These are phyloP conservation scores for Ceratopteris richardii DNA, from an alignment of 75 land plant species.

Conservation along the genomic window DNA sequence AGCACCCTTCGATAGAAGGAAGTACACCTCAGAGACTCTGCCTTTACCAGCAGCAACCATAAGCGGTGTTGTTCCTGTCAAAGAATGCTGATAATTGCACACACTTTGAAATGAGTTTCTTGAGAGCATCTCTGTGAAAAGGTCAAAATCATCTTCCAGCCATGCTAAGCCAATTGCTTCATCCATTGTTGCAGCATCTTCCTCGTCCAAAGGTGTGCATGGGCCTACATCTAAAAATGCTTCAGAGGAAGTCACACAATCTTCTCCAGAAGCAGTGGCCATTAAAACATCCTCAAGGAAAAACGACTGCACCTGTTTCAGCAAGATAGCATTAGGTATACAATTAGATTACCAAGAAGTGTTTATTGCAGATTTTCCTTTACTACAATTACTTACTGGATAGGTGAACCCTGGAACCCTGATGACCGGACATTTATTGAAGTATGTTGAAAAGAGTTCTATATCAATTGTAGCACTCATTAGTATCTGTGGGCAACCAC, in stretches of 20 bases:
- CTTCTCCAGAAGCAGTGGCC: constrained; percentile 5
- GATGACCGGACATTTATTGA: constrained; percentile 79
- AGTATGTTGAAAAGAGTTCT: constrained; percentile 78
- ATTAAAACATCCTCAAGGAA: constrained; percentile 89
- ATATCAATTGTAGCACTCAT: constrained; percentile 99
- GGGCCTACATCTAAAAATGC: background rate
- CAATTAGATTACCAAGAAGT: no score
- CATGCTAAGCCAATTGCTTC: constrained; percentile 74
- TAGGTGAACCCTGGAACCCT: constrained; percentile 88
- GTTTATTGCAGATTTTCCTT: no score
- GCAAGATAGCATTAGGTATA: no score
- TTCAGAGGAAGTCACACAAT: background rate
- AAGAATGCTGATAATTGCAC: constrained; percentile 72
- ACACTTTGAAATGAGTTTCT: constrained; percentile 31
- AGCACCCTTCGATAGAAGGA: constrained; percentile 71
- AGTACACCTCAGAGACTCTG: constrained; percentile 63
- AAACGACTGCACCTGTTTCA: constrained; percentile 69
- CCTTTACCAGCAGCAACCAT: constrained; percentile 96
- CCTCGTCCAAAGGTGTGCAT: constrained; percentile 33
- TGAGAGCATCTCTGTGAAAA: constrained; percentile 53
- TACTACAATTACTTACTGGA: constrained; percentile 62
- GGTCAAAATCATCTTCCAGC: constrained; percentile 74
- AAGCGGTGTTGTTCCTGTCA: constrained; percentile 66
- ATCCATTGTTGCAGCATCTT: constrained; percentile 56
- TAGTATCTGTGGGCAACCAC: constrained; percentile 47